phyloP scores from a whole-genome alignment of 768 basidiomycete genomes.

The Leccinum uliginosum region DNA sequence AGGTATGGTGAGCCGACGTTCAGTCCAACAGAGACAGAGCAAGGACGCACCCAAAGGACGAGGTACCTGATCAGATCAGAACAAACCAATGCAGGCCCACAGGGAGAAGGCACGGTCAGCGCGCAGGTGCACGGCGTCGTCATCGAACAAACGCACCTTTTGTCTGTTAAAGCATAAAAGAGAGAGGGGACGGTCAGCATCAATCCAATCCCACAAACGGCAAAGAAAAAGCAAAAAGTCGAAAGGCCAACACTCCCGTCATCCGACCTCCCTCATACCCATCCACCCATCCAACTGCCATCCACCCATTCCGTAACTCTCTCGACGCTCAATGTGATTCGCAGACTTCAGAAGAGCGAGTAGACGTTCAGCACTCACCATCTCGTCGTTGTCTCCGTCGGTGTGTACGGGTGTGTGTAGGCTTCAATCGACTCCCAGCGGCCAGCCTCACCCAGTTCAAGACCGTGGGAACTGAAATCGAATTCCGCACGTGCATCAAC shows the following conservation, averaged over 20 bases:
- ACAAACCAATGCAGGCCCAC: neutral
- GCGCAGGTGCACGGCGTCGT: neutral
- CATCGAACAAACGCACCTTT: conserved; percentile 61
- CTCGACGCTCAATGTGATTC: conserved; percentile 5
- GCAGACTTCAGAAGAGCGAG: conserved; percentile 1
- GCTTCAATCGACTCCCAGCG: neutral
- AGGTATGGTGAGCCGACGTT: neutral
- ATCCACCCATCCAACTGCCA: conserved; percentile 17
- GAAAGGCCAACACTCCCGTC: conserved; percentile 17
- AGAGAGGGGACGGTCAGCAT: conserved; percentile 20
- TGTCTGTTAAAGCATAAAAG: conserved; percentile 46
- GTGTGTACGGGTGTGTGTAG: neutral
- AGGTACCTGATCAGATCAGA: conserved; percentile 68
- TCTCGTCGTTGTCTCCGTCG: conserved; percentile 35
- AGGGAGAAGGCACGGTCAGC: neutral
- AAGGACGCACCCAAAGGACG: conserved; percentile 85
- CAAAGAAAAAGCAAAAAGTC: neutral
- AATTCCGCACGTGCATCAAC: neutral
- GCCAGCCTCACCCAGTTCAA: conserved; percentile 8
- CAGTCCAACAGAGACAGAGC: neutral
- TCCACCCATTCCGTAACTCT: conserved; percentile 16
- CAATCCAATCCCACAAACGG: neutral
- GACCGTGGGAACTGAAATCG: conserved; percentile 17
- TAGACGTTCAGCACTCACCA: conserved; percentile 39
- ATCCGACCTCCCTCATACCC: conserved; percentile 27